Conservation (phyloP, 2,329 filamentous ascomycete species). For the Harringtonia lauricola region DNA sequence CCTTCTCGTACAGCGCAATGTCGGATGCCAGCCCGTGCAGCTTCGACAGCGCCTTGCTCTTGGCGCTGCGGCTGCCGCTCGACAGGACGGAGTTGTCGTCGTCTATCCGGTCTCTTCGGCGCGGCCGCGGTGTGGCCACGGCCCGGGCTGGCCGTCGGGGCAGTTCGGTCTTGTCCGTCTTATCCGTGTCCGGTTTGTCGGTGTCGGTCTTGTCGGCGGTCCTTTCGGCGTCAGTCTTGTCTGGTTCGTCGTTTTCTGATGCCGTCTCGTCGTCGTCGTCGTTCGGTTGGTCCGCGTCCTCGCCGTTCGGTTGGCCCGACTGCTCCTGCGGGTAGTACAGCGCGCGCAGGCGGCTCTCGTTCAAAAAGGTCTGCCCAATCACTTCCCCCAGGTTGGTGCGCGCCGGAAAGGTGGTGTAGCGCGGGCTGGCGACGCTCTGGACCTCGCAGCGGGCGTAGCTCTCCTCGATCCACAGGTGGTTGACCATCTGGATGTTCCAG, state of each 20-base stretch:
- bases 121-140: constrained; percentile 24
- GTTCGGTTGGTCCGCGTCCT: constrained; percentile 27
- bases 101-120: constrained; percentile 44
- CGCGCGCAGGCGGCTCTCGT: constrained; percentile 48
- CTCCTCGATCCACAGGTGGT: constrained; percentile 96
- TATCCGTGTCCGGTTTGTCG: neutral
- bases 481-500: constrained; percentile 83
- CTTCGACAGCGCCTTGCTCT: constrained; percentile 67
- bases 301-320: constrained; percentile 24
- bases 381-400: constrained; percentile 89
- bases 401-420: constrained; percentile 77
- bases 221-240: neutral
- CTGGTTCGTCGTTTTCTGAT: constrained; percentile 5
- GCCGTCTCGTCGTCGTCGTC: constrained; percentile 28
- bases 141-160: constrained; percentile 1
- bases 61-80: constrained; percentile 74
- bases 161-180: neutral
- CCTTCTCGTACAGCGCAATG: constrained; percentile 84
- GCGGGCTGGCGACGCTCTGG: constrained; percentile 58
- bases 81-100: constrained; percentile 55
- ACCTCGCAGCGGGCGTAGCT: constrained; percentile 83
- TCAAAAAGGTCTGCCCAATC: constrained; percentile 77
- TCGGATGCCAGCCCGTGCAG: constrained; percentile 72
- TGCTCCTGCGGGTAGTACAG: constrained; percentile 55
- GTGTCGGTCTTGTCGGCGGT: neutral